Conservation (phyloP, 805 yeast species). For the Wickerhamiella sorbophila region DNA sequence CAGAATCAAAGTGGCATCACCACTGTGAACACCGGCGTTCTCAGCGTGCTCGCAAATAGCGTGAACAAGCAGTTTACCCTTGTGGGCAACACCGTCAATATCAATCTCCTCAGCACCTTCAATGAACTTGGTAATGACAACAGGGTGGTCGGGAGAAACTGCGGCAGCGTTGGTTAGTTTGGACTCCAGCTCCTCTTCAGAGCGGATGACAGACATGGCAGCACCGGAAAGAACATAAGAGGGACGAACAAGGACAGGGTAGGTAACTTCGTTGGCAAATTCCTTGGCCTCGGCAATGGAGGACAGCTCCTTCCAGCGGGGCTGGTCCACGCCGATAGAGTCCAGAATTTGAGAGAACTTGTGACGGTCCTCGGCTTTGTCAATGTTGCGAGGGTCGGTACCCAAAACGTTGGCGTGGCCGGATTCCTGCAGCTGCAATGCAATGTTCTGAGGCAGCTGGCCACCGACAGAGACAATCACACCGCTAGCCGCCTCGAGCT, state of each 20-base stretch:
- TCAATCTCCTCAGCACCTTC: conserved; percentile 95
- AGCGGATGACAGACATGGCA: conserved; percentile 88
- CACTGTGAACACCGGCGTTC: conserved; percentile 97
- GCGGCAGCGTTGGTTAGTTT: conserved; percentile 80
- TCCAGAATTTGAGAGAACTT: conserved; percentile 91
- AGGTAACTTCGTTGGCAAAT: conserved; percentile 76
- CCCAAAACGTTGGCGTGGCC: conserved; percentile 72
- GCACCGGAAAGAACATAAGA: conserved; percentile 97
- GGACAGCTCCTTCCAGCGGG: conserved; percentile 92
- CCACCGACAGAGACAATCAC: conserved; percentile 97
- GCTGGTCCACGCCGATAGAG: conserved; percentile 88
- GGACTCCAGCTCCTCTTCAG: conserved; percentile 61
- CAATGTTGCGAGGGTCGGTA: conserved; percentile 88
- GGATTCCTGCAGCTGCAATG: conserved; percentile 55
- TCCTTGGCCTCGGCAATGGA: conserved; percentile 70
- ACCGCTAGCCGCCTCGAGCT: conserved; percentile 76
- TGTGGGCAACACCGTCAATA: conserved; percentile 87
- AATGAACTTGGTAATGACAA: conserved; percentile 89
- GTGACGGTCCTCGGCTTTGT: conserved; percentile 96
- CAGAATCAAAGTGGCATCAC: conserved; percentile 89
- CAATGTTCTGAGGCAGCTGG: conserved; percentile 95
- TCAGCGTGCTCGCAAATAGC: conserved; percentile 97
- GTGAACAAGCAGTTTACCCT: conserved; percentile 82
- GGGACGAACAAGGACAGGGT: conserved; percentile 95
- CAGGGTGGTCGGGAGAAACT: conserved; percentile 93